Evolutionary conservation across 345 rosid species (phyloP), one percentile per base, ranked within the genome.

Genomic region (Aurinia saxatilis): DNA sequence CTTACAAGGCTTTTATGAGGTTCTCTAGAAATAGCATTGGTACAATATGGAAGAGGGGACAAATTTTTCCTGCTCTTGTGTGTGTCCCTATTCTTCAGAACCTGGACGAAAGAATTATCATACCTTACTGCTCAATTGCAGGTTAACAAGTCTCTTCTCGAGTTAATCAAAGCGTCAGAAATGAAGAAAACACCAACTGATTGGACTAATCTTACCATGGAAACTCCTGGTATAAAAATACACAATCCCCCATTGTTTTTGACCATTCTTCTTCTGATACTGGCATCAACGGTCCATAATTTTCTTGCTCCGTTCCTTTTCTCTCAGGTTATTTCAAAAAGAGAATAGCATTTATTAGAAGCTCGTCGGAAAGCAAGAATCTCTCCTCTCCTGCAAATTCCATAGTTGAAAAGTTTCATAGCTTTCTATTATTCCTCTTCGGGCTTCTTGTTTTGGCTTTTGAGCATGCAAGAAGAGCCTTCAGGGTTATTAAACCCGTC

Each of bases 81-180:
- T 10, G 15, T 33, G 21, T 58, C 37, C 50, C 15, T 68, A 0
- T 23, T 23, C 50, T 12, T 30, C 19, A 46, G 45, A 69, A 55
- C 70, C 65, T 71, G 27, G 40, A 34, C 50, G 9, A 54, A 13
- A 41, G 6, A 18, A 33, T 57, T 63, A 39, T 49, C 53, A 34
- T 52, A 60, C 29, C 3, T 25, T 36, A 1, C 38, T 58, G 23
- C 14, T 18, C 57, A 65, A 64, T 66, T 76, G 58, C 84, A 93
- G 99, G 99, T 93, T 72, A 93, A 93, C 76, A 80, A 79, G 75
- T 82, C 95, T 68, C 99, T 93, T 54, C 57, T 71, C 0, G 89
- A 87, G 40, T 72, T 90, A 80, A 74, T 90, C 14, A 70, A 57
- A 58, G 91, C 89, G 40, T 68, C 97, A 2, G 77, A 88, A 78